These are phyloP conservation scores for Hemerocallis citrina DNA, from an alignment of 106 monocot genomes.

Conservation along the genomic window DNA sequence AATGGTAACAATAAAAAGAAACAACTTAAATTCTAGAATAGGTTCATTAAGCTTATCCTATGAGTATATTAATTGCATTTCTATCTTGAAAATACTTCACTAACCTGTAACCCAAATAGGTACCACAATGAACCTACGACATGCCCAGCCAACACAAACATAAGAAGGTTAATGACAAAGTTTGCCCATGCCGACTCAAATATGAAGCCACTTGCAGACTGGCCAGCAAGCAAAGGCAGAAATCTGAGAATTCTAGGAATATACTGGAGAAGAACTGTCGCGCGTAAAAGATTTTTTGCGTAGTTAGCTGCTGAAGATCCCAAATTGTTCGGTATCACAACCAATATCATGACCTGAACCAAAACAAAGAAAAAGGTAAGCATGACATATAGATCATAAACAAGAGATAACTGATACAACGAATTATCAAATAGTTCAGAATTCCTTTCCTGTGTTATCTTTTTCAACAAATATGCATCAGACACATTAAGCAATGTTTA, in stretches of 20 bases:
- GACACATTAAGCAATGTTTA: too few relatives aligned
- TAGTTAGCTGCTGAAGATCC: conserved; percentile 71
- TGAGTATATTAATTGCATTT: too few relatives aligned
- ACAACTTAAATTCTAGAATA: too few relatives aligned
- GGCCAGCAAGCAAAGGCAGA: conserved; percentile 67
- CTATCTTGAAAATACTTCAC: too few relatives aligned
- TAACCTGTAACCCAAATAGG: conserved; percentile 85
- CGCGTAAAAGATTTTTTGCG: conserved; percentile 78
- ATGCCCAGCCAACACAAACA: conserved; percentile 92
- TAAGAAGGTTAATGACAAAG: conserved; percentile 89
- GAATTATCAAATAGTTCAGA: too few relatives aligned
- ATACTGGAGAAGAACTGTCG: conserved; percentile 82
- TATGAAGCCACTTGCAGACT: conserved; percentile 79
- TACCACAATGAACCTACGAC: conserved; percentile 97
- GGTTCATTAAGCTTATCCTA: too few relatives aligned
- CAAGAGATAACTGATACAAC: too few relatives aligned
- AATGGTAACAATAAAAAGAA: too few relatives aligned
- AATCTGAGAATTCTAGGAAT: conserved; percentile 70
- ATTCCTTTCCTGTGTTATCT: too few relatives aligned
- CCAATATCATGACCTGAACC: conserved; percentile 72
- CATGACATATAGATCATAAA: too few relatives aligned
- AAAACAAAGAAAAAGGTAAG: background rate
- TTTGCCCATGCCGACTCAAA: conserved; percentile 98
- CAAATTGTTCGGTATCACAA: conserved; percentile 51
- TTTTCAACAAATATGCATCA: too few relatives aligned